Base-by-base conservation (phyloP, 2,329 filamentous ascomycete genomes). In the Sclerotiophoma versabilis region DNA sequence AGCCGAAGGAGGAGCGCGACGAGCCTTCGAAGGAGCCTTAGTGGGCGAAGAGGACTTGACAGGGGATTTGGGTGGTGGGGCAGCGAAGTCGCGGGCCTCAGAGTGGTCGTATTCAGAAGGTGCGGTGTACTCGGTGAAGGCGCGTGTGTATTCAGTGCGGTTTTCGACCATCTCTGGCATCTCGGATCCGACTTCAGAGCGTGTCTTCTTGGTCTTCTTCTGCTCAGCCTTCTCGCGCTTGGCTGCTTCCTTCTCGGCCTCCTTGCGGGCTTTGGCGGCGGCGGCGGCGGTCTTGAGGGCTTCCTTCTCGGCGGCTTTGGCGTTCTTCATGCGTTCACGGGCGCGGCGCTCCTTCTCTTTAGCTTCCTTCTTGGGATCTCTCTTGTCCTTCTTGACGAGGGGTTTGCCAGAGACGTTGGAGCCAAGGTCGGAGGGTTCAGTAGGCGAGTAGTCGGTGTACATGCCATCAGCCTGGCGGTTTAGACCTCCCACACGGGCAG, bases 401-500 rank as follows among this genome's bases (percentile, higher is more conserved):
- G 71, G 75, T 59, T 60, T 67, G 60, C 62, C 60, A 27, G 75
- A 77, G 60, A 76, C 64, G 25, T 80, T 76, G 50, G 77, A 77
- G 65, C 74, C 72, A 32, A 89, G 80, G 60, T 90, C 83, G 57
- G 86, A 83, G 45, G 85, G 81, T 63, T 81, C 83, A 30, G 86
- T 88, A 86, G 42, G 65, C 39, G 88, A 88, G 74, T 90, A 91
- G 70, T 96, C 90, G 83, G 91, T 96, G 62, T 85, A 80, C 55
- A 87, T 90, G 57, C 88, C 90, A 64, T 97, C 93, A 36, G 87
- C 83, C 63, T 89, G 82, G 66, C 88, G 87, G 77, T 98, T 98
- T 74, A 98, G 79, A 17, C 93, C 93, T 29, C 93, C 93, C 2
- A 98, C 92, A 45, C 90, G 84, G 0, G 93, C 93, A 2, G 92